phyloP scores from a whole-genome alignment of 371 early-diverging fungal species.

The Gilbertella persicaria region DNA sequence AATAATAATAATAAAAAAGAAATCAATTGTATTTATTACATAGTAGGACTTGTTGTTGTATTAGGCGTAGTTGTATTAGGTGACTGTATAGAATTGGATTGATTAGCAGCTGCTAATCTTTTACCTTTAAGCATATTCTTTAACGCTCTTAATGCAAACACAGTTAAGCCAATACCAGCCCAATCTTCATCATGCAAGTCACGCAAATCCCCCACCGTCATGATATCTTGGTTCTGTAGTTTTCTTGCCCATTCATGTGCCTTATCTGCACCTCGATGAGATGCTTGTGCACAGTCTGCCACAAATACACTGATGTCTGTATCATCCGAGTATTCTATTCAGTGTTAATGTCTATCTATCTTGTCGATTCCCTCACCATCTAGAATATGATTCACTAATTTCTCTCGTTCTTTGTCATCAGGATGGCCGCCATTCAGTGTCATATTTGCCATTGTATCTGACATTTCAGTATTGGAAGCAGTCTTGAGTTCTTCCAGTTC shows the following conservation, averaged over 20 bases:
- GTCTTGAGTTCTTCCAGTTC: constrained; percentile 15
- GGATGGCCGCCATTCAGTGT: neutral
- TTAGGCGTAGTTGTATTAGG: neutral
- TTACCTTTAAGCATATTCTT: constrained; percentile 78
- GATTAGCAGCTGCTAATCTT: constrained; percentile 7
- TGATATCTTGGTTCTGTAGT: constrained; percentile 74
- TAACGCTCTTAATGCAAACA: constrained; percentile 84
- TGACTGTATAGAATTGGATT: neutral
- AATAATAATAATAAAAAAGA: neutral
- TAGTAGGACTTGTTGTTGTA: neutral
- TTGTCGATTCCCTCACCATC: neutral
- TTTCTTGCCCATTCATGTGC: constrained; percentile 74
- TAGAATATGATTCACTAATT: neutral
- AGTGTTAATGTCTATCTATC: neutral
- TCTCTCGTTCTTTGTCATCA: constrained; percentile 6
- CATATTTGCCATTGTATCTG: neutral
- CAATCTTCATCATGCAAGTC: constrained; percentile 80
- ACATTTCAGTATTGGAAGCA: neutral
- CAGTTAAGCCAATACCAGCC: constrained; percentile 76
- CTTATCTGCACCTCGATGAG: constrained; percentile 71
- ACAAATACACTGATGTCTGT: constrained; percentile 72
- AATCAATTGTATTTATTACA: neutral
- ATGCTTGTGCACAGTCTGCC: constrained; percentile 62
- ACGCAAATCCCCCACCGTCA: constrained; percentile 80
- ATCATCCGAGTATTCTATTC: constrained; percentile 60